A percentile compares a stretch with the other conserved stretches of the same genome.
Conservation (phyloP, 176 grass and related monocot genomes). For the Triticum monococcum region DNA sequence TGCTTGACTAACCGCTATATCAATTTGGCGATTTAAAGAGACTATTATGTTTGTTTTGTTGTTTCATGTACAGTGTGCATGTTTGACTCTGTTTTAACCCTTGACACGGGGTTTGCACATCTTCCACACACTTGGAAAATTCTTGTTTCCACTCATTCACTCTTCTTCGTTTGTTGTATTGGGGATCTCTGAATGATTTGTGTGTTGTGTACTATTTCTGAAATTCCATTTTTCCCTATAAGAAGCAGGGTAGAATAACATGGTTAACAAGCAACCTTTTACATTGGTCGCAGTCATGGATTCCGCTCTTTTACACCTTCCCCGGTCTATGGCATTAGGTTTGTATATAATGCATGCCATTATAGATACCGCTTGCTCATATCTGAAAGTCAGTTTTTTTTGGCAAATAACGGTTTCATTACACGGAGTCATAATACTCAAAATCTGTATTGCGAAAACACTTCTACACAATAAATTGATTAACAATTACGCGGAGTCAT, state of each 20-base stretch:
- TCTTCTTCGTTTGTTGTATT: not conserved
- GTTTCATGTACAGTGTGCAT: not conserved
- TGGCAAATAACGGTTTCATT: not conserved
- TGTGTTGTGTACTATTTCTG: not conserved
- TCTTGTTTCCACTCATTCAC: not conserved
- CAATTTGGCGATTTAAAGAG: constrained; percentile 2
- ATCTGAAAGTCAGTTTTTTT: not conserved
- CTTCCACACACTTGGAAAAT: constrained; percentile 9
- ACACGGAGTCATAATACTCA: not conserved
- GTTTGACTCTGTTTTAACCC: not conserved
- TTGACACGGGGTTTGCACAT: not conserved
- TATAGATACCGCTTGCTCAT: not conserved
- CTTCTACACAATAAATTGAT: too few relatives aligned
- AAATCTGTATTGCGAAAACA: not conserved
- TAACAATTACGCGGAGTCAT: too few relatives aligned
- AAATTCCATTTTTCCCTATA: not conserved
- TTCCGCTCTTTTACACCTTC: not conserved
- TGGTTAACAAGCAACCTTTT: not conserved
- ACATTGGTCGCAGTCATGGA: not conserved
- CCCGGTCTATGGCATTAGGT: not conserved
- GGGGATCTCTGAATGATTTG: not conserved
- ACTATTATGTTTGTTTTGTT: constrained; percentile 15
- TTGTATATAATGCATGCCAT: not conserved
- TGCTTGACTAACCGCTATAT: not conserved
- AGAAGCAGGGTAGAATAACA: not conserved